Base-by-base conservation (phyloP, 2,329 filamentous ascomycete species). In the Phialophora tarda region DNA sequence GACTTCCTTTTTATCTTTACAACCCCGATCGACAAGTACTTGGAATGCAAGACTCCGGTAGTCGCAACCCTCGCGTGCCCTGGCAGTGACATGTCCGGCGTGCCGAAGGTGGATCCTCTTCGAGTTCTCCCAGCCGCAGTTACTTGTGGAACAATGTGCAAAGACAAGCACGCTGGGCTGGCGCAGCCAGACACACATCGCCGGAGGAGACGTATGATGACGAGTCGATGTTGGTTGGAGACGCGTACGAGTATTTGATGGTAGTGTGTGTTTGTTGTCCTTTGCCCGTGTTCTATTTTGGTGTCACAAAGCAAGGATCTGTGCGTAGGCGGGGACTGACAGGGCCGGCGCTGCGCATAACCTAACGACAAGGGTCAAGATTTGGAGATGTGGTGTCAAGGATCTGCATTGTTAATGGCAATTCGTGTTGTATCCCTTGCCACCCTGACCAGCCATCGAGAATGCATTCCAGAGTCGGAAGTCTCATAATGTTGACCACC, bases 61-160 rank as follows among this genome's bases (percentile, higher is more conserved):
- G 32, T 32, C 17, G 30, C 47, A 54, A 53, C 7, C 28, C 23
- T 21, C 10, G 47, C 17, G 23, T 17, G 48, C 30, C 28, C 21
- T 30, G 28, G 17, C 44, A 50, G 14, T 32, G 59, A 56, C 51
- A 62, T 61, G 59, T 61, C 59, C 59, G 59, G 21, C 48, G 59
- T 51, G 32, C 48, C 47, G n/a, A 44, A 59, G 41, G 24, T 59
- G 41, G 57, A 28, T 47, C 21, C n/a, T 48, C 38, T 12, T 26
- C 23, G 4, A 41, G 7, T 41, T 47, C 17, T 34, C 53, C 53
- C n/a, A 56, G n/a, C n/a, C 24, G 6, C 53, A 11, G 0, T 12
- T 10, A 0, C 4, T 30, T 38, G 26, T 56, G n/a, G 26, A 32
- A 34, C 26, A 38, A 56, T 4, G 14, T 21, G 28, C n/a, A n/a